phyloP scores from a whole-genome alignment of 805 yeast genomes.

The Candida montana region DNA sequence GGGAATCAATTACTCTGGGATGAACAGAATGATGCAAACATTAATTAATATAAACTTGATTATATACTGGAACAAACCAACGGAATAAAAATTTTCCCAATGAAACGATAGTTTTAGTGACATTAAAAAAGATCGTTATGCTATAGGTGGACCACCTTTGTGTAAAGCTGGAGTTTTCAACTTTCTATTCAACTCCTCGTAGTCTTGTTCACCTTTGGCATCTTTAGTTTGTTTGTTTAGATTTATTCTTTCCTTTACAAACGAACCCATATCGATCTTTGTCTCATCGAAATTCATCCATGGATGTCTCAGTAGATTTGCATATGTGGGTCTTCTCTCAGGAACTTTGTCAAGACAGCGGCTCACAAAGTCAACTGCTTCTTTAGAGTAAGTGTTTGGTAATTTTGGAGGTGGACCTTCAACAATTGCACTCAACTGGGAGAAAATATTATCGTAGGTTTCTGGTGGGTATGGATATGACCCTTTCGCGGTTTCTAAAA shows the following conservation, averaged over 20 bases:
- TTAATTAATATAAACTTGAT: too few species aligned
- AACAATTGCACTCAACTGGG: conserved; percentile 94
- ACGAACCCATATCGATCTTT: conserved; percentile 31
- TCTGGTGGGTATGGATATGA: conserved; percentile 96
- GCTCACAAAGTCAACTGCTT: conserved; percentile 77
- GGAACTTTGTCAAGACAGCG: conserved; percentile 79
- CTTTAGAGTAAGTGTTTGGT: conserved; percentile 60
- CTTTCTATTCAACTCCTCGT: conserved; percentile 22
- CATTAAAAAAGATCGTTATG: too few species aligned
- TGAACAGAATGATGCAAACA: too few species aligned
- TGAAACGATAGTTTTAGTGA: too few species aligned
- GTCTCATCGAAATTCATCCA: conserved; percentile 58
- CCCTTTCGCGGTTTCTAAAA: conserved; percentile 86
- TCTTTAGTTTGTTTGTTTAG: conserved; percentile 21
- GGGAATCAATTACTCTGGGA: too few species aligned
- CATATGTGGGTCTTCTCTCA: conserved; percentile 73
- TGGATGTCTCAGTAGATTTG: conserved; percentile 68
- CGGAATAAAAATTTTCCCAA: too few species aligned
- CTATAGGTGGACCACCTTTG: conserved; percentile 26
- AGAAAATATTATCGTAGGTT: conserved; percentile 81
- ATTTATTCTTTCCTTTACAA: conserved; percentile 32
- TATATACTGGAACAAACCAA: too few species aligned
- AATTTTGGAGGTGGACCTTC: conserved; percentile 88
- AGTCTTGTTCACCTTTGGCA: conserved; percentile 16
- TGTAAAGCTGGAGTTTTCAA: conserved; percentile 28